Evolutionary conservation across 164 flowering plant species (phyloP).

Genomic region (Aristolochia contorta): DNA sequence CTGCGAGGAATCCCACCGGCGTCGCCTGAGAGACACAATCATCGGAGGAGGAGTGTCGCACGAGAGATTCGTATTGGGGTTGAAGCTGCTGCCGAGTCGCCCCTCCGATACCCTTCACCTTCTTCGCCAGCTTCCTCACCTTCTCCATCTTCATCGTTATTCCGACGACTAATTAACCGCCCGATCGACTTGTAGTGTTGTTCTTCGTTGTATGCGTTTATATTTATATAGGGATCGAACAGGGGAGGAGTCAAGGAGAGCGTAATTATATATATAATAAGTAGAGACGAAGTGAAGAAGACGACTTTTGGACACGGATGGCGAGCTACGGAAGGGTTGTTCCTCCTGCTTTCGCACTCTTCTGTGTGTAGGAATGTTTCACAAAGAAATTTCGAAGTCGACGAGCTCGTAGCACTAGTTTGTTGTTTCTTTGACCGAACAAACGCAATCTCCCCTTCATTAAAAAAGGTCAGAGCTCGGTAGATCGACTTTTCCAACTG

Average conservation of each 20-base stretch:
- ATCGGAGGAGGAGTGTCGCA: slow-evolving; percentile 6
- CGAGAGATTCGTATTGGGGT: slow-evolving; percentile 11
- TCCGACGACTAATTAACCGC: too few species aligned
- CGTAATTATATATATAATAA: too few species aligned
- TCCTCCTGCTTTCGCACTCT: slow-evolving; percentile 5
- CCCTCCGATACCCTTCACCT: slow-evolving; percentile 14
- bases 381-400: neutral
- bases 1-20: slow-evolving; percentile 55
- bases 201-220: too few species aligned
- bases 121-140: slow-evolving; percentile 23
- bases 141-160: slow-evolving; percentile 18
- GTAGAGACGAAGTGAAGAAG: too few species aligned
- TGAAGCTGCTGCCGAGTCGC: slow-evolving; percentile 1
- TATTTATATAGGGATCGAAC: too few species aligned
- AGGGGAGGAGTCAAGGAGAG: too few species aligned
- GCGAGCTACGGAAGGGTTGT: neutral
- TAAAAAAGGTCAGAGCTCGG: neutral
- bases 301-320: neutral
- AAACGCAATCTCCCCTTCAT: slow-evolving; percentile 1
- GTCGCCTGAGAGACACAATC: slow-evolving; percentile 8
- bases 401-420: neutral
- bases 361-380: slow-evolving; percentile 6
- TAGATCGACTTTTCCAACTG: neutral
- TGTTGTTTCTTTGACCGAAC: slow-evolving; percentile 4
- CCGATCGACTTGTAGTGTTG: too few species aligned